Percentiles rank a stretch among this genome's conserved stretches.
phyloP scores from a whole-genome alignment of 2,329 filamentous ascomycete species.

The Magnaporthiopsis incrustans region DNA sequence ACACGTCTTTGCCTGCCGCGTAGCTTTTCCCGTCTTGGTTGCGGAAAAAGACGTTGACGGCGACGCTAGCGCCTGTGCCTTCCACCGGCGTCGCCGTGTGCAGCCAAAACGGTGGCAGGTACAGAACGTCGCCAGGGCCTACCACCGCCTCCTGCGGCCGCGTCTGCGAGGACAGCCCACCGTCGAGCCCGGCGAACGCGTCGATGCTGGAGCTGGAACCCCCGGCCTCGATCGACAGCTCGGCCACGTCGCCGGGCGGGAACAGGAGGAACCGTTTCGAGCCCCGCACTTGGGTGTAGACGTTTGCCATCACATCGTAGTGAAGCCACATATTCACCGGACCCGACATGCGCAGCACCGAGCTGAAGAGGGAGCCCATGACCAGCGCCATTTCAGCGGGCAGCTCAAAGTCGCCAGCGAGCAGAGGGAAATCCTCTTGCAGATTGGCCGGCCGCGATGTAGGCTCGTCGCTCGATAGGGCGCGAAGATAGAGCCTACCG shows the following conservation, averaged over 20 bases:
- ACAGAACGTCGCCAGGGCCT: conserved; percentile 66
- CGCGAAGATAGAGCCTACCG: conserved; percentile 66
- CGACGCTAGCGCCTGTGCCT: conserved; percentile 49
- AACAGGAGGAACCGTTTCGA: conserved; percentile 69
- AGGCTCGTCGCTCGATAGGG: conserved; percentile 62
- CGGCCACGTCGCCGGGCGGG: conserved; percentile 64
- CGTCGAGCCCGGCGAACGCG: conserved; percentile 56
- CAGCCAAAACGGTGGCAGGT: conserved; percentile 76
- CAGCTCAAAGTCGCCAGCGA: conserved; percentile 63
- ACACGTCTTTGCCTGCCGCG: conserved; percentile 70
- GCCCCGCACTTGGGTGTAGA: conserved; percentile 72
- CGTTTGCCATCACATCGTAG: conserved; percentile 83
- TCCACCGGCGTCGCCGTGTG: conserved; percentile 61
- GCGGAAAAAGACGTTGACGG: conserved; percentile 86
- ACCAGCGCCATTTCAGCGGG: conserved; percentile 54
- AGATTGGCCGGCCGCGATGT: conserved; percentile 63
- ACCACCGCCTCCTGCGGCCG: conserved; percentile 61
- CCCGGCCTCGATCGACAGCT: conserved; percentile 65
- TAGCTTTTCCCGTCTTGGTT: conserved; percentile 58
- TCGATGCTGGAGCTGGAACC: conserved; percentile 73
- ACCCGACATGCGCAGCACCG: conserved; percentile 71
- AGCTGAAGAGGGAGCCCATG: conserved; percentile 61
- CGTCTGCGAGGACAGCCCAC: conserved; percentile 35
- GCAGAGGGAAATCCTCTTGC: conserved; percentile 58
- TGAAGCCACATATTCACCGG: conserved; percentile 83